Evolutionary conservation across 805 yeast species (phyloP).

Genomic region (Cyberlindnera petersonii): DNA sequence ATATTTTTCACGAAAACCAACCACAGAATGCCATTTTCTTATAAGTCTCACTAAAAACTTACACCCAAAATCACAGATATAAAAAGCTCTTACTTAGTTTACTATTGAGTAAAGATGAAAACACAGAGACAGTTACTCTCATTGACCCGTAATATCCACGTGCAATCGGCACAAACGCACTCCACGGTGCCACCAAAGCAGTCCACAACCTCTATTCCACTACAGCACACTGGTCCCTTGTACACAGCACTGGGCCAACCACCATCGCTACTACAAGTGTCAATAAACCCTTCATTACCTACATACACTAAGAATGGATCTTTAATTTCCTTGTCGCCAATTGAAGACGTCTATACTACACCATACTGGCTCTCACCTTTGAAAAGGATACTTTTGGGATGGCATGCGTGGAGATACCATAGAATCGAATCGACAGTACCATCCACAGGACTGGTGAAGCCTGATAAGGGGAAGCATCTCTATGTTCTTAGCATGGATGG

Average conservation of each 20-base stretch:
- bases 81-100: no score
- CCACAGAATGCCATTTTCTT: no score
- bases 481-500: conserved; percentile 48
- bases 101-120: background rate
- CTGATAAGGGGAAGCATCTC: conserved; percentile 9
- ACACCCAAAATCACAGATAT: no score
- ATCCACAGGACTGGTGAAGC: conserved; percentile 16
- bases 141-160: conserved; percentile 10
- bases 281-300: conserved; percentile 58
- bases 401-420: conserved; percentile 43
- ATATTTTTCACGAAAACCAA: no score
- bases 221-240: conserved; percentile 22
- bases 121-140: background rate
- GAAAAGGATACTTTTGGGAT: conserved; percentile 42
- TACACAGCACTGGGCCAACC: conserved; percentile 46
- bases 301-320: conserved; percentile 46
- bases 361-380: conserved; percentile 31
- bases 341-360: conserved; percentile 4
- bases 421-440: conserved; percentile 36
- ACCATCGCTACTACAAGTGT: conserved; percentile 44
- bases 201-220: conserved; percentile 8
- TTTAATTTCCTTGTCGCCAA: conserved; percentile 38
- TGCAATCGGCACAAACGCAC: conserved; percentile 17
- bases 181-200: conserved; percentile 11
- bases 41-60: no score